Base-by-base conservation (phyloP, 345 rosid genomes). In the Clausena lansium region DNA sequence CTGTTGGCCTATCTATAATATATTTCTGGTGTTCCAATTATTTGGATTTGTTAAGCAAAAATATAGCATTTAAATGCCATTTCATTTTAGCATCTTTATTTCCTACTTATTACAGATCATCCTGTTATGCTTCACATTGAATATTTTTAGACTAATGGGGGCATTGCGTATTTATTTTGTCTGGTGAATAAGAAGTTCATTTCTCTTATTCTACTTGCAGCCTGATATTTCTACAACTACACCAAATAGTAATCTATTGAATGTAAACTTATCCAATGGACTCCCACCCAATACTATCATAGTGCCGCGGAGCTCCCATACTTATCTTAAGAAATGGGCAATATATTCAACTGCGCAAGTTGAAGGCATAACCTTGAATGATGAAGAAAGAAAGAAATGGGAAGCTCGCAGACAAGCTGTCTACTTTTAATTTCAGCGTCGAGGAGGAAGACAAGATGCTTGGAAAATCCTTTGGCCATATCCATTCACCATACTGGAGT, bases 381-480 rank as follows among this genome's bases (percentile, higher is more conserved):
- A 85, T 55, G 90, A 86, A 79, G 94, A 91, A 67, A 84, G 77
- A 71, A 84, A 83, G 79, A 78, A 89, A 72, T 92, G 98, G 99
- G 93, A 93, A 91, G 87, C 91, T 80, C 87, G 97, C 82, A 86
- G 89, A 82, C 88, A 88, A 83, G 86, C 68, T 95, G 33, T 87
- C 92, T 20, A 86, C 83, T 59, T 92, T 93, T 54, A 76, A 79
- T 71, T 91, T 95, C 83, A 86, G 86, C 32, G 45, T 33, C 2
- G 91, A 90, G 67, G 99, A 93, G 83, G 84, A 87, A 82, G 98
- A 91, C 85, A 93, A 93, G 91, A 92, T 95, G 41, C 97, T 93
- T 2, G 92, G 89, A 35, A 95, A 93, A 85, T 94, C 99, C 35
- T 95, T 91, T 74, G 98, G 97, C 39, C 89, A 91, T 38, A 30